Conservation (phyloP, 805 yeast genomes). For the Nakazawaea holstii region DNA sequence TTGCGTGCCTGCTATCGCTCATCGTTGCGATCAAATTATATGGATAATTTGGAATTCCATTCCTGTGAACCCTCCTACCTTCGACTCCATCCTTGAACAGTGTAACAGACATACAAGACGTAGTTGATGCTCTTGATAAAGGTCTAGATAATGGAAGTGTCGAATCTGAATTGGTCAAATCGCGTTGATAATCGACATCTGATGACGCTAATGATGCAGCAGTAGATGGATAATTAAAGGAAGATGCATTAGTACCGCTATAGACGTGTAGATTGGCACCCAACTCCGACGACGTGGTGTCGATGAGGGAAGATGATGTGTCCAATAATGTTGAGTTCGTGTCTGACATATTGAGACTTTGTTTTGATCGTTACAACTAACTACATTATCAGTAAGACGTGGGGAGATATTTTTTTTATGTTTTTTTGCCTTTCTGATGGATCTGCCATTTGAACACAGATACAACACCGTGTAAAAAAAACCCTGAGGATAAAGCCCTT, state of each 20-base stretch:
- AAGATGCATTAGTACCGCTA: neutral
- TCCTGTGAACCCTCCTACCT: constrained; percentile 49
- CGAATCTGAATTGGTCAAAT: constrained; percentile 7
- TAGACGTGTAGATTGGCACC: constrained; percentile 3
- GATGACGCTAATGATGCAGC: constrained; percentile 23
- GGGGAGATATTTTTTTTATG: too few species aligned
- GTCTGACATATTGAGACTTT: neutral
- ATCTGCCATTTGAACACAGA: too few species aligned
- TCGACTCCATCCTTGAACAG: constrained; percentile 74
- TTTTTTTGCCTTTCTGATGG: too few species aligned
- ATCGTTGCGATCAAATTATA: constrained; percentile 29
- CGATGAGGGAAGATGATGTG: neutral
- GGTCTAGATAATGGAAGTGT: constrained; percentile 42
- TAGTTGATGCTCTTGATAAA: constrained; percentile 53
- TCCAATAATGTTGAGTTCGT: constrained; percentile 9
- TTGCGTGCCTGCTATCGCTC: constrained; percentile 15
- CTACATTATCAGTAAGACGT: too few species aligned
- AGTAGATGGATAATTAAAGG: constrained; percentile 16
- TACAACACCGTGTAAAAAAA: too few species aligned
- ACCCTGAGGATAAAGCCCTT: too few species aligned
- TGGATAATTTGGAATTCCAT: constrained; percentile 34
- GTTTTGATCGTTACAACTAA: too few species aligned
- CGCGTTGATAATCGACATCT: constrained; percentile 20
- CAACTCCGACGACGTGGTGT: constrained; percentile 7
- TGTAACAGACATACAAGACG: constrained; percentile 65